Evolutionary conservation across 352 stramenopile species (phyloP), one percentile per base, ranked within the genome.

Genomic region (Phytophthora pluvialis): DNA sequence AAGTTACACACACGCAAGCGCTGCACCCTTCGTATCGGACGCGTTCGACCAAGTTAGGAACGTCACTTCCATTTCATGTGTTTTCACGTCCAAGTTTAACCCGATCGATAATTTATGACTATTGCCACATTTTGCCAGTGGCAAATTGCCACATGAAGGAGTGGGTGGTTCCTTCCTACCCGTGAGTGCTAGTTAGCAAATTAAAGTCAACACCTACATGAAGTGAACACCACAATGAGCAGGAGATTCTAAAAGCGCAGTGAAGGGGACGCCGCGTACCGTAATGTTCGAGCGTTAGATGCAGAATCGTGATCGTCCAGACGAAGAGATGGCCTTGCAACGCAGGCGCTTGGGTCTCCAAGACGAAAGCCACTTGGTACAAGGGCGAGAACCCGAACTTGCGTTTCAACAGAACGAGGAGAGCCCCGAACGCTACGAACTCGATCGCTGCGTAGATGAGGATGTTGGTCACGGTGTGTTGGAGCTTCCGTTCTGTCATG

Each of bases 331-430:
- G 45, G 1, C 57, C 40, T 31, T 80, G 72, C 2, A 77, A 12
- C 5, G 60, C 47, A n/a, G 36, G 28, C 2, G 28, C 11, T 4
- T 79, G 64, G 0, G 38, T 71, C 45, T 82, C 71, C 3, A 82
- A 45, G 32, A 80, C 68, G 31, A 82, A 80, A 1, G 63, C 71
- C 11, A 83, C 49, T 18, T 68, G 52, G 42, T 72, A 67, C 25
- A 73, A 15, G 4, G 59, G 54, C 2, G 58, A 64, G 25, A 65
- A 70, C 5, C 48, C 55, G 15, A 80, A 73, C 10, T 47, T 52
- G 0, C 47, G 35, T 29, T 54, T 52, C 15, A 75, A 31, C 0
- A 59, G 42, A 5, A 46, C 15, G 13, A 63, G 36, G 15, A 70
- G 46, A 33, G 31, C 54, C 5, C 36, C 28, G 4, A 71, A 58